Evolutionary conservation across 108 stramenopile genomes (phyloP).

Genomic region (Thalassiosira profunda): DNA sequence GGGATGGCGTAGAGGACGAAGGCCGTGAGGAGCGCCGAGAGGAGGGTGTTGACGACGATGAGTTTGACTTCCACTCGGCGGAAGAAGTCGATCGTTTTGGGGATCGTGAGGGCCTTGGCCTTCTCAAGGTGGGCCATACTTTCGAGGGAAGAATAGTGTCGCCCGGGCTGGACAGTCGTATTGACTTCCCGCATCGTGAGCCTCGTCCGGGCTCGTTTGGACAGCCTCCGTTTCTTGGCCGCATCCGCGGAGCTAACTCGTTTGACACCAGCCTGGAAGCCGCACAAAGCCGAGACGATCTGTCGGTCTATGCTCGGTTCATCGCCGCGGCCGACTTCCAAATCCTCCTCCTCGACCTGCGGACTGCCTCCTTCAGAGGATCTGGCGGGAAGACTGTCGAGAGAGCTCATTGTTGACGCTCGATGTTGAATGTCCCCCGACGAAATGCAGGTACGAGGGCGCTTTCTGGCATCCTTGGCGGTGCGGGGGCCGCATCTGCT

Average conservation of each 20-base stretch:
- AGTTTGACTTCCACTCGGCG: conserved; percentile 26
- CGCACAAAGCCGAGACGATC: neutral
- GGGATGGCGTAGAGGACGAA: too few relatives aligned
- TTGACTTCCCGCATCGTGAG: conserved; percentile 39
- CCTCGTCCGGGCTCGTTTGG: conserved; percentile 28
- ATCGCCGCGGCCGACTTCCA: conserved; percentile 1
- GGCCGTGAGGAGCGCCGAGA: conserved; percentile 13
- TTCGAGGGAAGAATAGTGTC: conserved; percentile 1
- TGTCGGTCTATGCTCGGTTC: neutral
- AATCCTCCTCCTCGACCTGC: neutral
- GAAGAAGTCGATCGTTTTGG: conserved; percentile 35
- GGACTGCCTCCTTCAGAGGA: neutral
- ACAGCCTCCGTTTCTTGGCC: conserved; percentile 23
- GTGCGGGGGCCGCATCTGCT: neutral
- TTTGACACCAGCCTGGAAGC: neutral
- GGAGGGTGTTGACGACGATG: conserved; percentile 1
- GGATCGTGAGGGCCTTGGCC: conserved; percentile 18
- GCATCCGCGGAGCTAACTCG: neutral
- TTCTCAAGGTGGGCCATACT: conserved; percentile 22
- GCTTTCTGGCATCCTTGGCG: neutral
- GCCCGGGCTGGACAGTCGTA: conserved; percentile 21
- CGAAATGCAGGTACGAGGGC: neutral
- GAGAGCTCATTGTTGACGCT: conserved; percentile 3
- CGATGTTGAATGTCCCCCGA: neutral
- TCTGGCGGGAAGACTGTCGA: neutral